These are phyloP conservation scores for Niveomyces coronatus DNA, from an alignment of 2,329 filamentous ascomycete species.

Conservation along the genomic window DNA sequence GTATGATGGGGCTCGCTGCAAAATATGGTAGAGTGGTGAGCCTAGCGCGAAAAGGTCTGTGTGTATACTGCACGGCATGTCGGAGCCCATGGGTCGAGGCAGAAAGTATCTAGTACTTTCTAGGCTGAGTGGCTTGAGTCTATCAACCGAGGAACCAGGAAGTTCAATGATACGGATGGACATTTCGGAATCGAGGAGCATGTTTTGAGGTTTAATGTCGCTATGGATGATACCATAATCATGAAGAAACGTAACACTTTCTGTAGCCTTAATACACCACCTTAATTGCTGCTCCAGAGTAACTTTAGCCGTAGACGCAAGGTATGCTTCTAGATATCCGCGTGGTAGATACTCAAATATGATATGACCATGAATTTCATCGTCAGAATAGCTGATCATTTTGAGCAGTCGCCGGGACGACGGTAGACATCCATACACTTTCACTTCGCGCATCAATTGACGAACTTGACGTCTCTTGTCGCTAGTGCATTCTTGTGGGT, in stretches of 20 bases:
- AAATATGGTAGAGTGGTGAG: not conserved
- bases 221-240: not conserved
- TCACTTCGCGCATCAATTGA: not conserved
- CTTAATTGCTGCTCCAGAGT: not conserved
- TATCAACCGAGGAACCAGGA: not conserved
- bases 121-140: not conserved
- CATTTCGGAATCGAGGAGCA: not conserved
- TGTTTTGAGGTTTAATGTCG: not conserved
- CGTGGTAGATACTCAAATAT: not conserved
- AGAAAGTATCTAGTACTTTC: not conserved
- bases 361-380: not conserved
- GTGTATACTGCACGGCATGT: not conserved
- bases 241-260: not conserved
- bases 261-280: not conserved
- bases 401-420: not conserved
- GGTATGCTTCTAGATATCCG: not conserved
- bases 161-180: not conserved
- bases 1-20: not conserved
- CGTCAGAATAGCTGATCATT: not conserved
- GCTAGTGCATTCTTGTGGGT: not conserved
- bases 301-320: not conserved
- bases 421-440: not conserved
- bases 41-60: not conserved
- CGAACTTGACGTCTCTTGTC: not conserved
- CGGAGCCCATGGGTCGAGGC: not conserved